Evolutionary conservation across 2,329 filamentous ascomycete genomes (phyloP), one percentile per base, ranked within the genome.

Genomic region (Kalaharituber pfeilii): DNA sequence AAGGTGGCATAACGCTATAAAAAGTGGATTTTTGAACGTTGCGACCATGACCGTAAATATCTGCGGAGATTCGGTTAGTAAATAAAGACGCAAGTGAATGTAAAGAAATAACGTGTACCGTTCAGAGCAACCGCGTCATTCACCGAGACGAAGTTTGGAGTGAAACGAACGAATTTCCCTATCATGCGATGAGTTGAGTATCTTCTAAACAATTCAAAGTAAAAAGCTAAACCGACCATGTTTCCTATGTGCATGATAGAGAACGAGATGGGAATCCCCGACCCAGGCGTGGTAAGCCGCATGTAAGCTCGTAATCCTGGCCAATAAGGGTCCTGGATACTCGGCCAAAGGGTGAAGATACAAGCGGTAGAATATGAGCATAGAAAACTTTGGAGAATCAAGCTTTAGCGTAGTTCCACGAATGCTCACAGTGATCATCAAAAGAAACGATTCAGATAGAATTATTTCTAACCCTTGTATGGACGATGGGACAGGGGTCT

Each of bases 201-300:
- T 27, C 8, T 3, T 3, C 13, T 49, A 2, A 15, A 8, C 25
- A 50, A 2, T 13, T 2, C 8, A 13, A 20, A 8, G 69, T 68
- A 45, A 72, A 67, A 11, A 63, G 60, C 3, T 64, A 11, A 55
- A 62, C 68, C 54, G 66, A 72, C 82, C 83, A 64, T 89, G 86
- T 64, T 74, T 73, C 61, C 80, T 71, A 66, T 91, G 85, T 61
- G 81, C 71, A 30, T 75, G 72, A 70, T 79, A 79, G 64, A 85
- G 80, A 65, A 82, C 79, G n/a, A 87, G 73, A 65, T 87, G 83
- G 1, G 82, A 75, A 60, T 83, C 79, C 50, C 83, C 84, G 63
- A 78, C 80, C 69, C 79, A 82, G 50, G 82, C 81, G 62, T 85
- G 80, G 67, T 84, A 86, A n/a, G 47, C 47, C 15, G 47, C 47